Evolutionary conservation across 2,329 filamentous ascomycete genomes (phyloP).

Genomic region (Diaporthe amygdali): DNA sequence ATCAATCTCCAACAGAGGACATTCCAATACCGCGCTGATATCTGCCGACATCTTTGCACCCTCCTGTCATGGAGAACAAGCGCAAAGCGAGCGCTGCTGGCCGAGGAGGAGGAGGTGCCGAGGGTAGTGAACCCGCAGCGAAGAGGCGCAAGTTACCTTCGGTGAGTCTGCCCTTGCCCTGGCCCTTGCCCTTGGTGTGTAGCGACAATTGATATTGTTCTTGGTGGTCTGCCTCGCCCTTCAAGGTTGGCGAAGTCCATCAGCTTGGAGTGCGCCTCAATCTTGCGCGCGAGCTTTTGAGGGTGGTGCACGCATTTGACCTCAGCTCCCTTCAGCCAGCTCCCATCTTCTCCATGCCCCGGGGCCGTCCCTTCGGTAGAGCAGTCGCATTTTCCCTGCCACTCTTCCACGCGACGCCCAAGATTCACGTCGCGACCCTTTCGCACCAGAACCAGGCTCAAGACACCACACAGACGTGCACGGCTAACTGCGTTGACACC

Average conservation of each 20-base stretch:
- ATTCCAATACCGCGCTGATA: background rate
- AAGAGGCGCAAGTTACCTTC: constrained; percentile 61
- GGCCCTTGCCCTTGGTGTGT: constrained; percentile 15
- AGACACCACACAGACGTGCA: background rate
- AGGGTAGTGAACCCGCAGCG: constrained; percentile 57
- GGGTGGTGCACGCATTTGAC: background rate
- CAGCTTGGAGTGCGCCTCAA: background rate
- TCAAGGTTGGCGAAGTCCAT: constrained; percentile 21
- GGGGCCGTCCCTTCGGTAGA: background rate
- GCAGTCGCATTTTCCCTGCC: background rate
- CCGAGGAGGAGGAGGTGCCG: constrained; percentile 44
- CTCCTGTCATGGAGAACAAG: constrained; percentile 58
- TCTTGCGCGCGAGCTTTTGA: constrained; percentile 18
- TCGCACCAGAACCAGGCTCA: background rate
- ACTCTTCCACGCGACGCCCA: background rate
- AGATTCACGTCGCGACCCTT: background rate
- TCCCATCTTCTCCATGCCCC: background rate
- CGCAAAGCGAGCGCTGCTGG: constrained; percentile 55
- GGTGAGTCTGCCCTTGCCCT: constrained; percentile 39
- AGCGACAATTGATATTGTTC: constrained; percentile 18
- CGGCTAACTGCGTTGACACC: constrained; percentile 17
- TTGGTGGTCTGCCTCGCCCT: constrained; percentile 11
- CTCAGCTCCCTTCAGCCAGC: background rate
- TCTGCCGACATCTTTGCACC: constrained; percentile 18
- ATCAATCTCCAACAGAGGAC: background rate